Evolutionary conservation across 2,329 filamentous ascomycete genomes (phyloP), one percentile per base, ranked within the genome.

Genomic region (Daldinia sp.): DNA sequence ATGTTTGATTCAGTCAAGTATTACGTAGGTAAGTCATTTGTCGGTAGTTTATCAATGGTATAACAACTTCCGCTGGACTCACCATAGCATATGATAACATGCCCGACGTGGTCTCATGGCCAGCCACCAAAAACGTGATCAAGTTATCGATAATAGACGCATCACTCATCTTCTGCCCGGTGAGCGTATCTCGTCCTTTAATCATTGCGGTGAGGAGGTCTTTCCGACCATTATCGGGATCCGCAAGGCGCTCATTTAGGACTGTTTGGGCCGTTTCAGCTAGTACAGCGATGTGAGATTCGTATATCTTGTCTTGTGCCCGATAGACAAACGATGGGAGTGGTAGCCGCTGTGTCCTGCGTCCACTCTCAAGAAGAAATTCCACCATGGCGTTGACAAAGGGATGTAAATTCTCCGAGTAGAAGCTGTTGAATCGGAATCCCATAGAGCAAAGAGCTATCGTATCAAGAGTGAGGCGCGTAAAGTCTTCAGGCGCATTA

Each of bases 401-500:
- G 0, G 87, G 87, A 72, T 89, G 87, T 76, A 86, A 81, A 2
- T 85, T 80, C 2, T 86, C 80, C 15, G 87, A 83, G 70, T 89
- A 89, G 75, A 88, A 88, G 0, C 82, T 85, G 74, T 89, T 89
- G 80, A 89, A 89, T 1, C 87, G 83, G 37, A 81, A 85, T 1
- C 81, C 83, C 82, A 87, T 86, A 2, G 72, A 71, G 72, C 87
- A 88, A 9, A 91, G 81, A 1, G 86, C 88, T 35, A 91, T 85
- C 0, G 88, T 88, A 74, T 91, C 89, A 3, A 91, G 80, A 0
- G 88, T 86, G 50, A 91, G 78, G 7, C 88, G 83, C 0, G 89
- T 90, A 67, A 90, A 90, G 73, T 91, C 89, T 20, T 88, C 84
- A 0, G 84, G 81, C 0, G 84, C 83, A 28, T 82, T 78, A 50